phyloP scores from a whole-genome alignment of 2,329 filamentous ascomycete species.

The Chalaropsis thielavioides region DNA sequence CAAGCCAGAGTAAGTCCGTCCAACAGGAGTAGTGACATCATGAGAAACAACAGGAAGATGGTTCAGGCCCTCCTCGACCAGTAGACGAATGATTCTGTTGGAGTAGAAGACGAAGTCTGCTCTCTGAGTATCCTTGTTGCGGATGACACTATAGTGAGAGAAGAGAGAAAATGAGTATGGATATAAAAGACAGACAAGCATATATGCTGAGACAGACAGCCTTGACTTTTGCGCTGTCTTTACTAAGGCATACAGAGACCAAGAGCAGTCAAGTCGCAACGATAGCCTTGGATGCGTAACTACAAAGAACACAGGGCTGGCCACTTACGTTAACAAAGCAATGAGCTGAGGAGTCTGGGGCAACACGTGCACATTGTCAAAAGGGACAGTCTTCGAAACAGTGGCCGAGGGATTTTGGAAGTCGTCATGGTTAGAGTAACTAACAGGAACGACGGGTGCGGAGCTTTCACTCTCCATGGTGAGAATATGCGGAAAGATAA shows the following conservation, averaged over 20 bases:
- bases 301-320: background rate
- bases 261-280: background rate
- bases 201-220: background rate
- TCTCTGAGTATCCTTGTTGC: slow-evolving; percentile 74
- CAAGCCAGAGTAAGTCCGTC: slow-evolving; percentile 74
- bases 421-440: slow-evolving; percentile 62
- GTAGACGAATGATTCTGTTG: slow-evolving; percentile 88
- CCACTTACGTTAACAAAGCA: slow-evolving; percentile 82
- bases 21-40: slow-evolving; percentile 80
- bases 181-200: background rate
- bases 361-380: slow-evolving; percentile 80
- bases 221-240: background rate
- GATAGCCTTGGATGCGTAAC: background rate
- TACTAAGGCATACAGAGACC: background rate
- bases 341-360: slow-evolving; percentile 94
- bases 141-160: slow-evolving; percentile 59
- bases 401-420: slow-evolving; percentile 75
- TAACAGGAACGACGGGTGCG: slow-evolving; percentile 40
- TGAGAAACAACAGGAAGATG: slow-evolving; percentile 86
- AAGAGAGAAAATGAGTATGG: background rate
- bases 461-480: slow-evolving; percentile 12
- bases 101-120: slow-evolving; percentile 99
- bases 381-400: slow-evolving; percentile 66
- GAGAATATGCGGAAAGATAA: background rate
- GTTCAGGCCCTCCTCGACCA: slow-evolving; percentile 95